Evolutionary conservation across 805 yeast species (phyloP).

Genomic region (Candida golubevii): DNA sequence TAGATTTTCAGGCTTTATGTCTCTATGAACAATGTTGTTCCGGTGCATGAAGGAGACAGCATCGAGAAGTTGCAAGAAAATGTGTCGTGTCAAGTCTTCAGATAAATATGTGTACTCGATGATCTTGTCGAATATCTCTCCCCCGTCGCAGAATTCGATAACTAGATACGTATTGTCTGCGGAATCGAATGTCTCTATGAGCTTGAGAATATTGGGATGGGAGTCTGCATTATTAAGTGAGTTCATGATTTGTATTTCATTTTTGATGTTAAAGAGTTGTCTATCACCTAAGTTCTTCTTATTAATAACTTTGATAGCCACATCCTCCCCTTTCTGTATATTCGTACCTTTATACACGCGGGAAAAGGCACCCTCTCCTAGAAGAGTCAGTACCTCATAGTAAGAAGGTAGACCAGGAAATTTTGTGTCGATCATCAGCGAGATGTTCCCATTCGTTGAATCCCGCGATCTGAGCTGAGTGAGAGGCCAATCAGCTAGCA

Average conservation of each 20-base stretch:
- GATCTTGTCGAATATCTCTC: slow-evolving; percentile 68
- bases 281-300: slow-evolving; percentile 61
- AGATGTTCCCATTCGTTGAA: not conserved
- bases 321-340: slow-evolving; percentile 32
- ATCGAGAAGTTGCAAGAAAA: slow-evolving; percentile 57
- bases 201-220: slow-evolving; percentile 60
- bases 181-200: slow-evolving; percentile 64
- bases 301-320: slow-evolving; percentile 59
- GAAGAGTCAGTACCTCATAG: slow-evolving; percentile 44
- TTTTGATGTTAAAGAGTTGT: slow-evolving; percentile 65
- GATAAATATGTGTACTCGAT: slow-evolving; percentile 63
- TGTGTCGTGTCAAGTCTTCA: slow-evolving; percentile 61
- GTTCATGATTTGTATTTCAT: slow-evolving; percentile 76
- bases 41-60: slow-evolving; percentile 69
- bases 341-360: slow-evolving; percentile 61
- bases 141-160: slow-evolving; percentile 72
- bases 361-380: slow-evolving; percentile 85
- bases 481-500: no score
- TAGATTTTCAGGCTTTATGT: slow-evolving; percentile 77
- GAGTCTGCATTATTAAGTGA: slow-evolving; percentile 39
- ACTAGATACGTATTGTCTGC: slow-evolving; percentile 59
- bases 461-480: no score
- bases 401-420: slow-evolving; percentile 36
- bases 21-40: slow-evolving; percentile 78
- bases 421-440: slow-evolving; percentile 10